Percentiles rank a stretch among this genome's conserved stretches.
These are phyloP conservation scores for Jamesozyma spencerorum DNA, from an alignment of 805 yeast genomes.

Conservation along the genomic window DNA sequence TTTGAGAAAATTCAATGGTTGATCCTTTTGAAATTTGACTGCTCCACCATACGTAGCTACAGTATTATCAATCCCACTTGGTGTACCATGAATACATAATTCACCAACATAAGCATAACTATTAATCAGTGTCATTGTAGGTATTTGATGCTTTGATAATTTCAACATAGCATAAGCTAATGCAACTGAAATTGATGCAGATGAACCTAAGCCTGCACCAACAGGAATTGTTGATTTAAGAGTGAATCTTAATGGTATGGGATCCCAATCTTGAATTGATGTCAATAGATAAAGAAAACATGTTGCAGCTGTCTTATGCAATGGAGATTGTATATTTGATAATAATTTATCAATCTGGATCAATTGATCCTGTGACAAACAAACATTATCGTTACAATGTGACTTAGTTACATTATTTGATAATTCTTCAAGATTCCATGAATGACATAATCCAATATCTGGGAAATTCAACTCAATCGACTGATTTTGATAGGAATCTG, in stretches of 20 bases:
- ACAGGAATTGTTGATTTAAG: slow-evolving; percentile 82
- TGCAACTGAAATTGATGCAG: slow-evolving; percentile 84
- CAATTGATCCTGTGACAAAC: neutral
- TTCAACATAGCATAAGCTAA: slow-evolving; percentile 62
- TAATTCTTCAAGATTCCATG: slow-evolving; percentile 41
- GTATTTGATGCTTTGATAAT: slow-evolving; percentile 21
- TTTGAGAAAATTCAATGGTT: slow-evolving; percentile 20
- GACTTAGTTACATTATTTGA: neutral
- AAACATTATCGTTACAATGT: neutral
- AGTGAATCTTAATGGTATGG: slow-evolving; percentile 46
- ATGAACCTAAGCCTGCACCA: slow-evolving; percentile 94
- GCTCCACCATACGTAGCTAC: slow-evolving; percentile 97
- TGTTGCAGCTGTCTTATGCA: slow-evolving; percentile 70
- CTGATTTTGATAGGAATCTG: neutral
- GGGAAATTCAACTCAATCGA: slow-evolving; percentile 65
- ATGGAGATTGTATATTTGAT: slow-evolving; percentile 32
- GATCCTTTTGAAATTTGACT: slow-evolving; percentile 64
- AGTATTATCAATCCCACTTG: slow-evolving; percentile 93
- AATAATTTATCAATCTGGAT: neutral
- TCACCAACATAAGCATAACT: slow-evolving; percentile 90
- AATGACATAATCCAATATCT: slow-evolving; percentile 57
- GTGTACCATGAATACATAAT: slow-evolving; percentile 91
- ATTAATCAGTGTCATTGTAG: slow-evolving; percentile 58
- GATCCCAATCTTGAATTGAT: slow-evolving; percentile 37
- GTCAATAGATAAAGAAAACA: slow-evolving; percentile 80